Percentiles rank a stretch among this genome's conserved stretches.
Evolutionary conservation across 192 early-diverging fungal species (phyloP).

Genomic region (Haplosporangium gracile): DNA sequence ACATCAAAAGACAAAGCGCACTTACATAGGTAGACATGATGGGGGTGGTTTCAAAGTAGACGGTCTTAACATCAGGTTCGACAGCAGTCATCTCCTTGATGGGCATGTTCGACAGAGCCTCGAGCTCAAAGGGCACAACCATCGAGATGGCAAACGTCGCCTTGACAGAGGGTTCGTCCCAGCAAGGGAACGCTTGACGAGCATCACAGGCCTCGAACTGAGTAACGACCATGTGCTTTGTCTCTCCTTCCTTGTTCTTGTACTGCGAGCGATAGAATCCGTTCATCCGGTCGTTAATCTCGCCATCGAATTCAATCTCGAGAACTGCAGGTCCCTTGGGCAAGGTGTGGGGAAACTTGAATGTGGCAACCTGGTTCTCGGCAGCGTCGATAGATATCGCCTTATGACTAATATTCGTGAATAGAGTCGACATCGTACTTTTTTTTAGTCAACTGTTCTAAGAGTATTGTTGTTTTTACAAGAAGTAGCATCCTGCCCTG

Average conservation of each 20-base stretch:
- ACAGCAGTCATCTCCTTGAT: constrained; percentile 65
- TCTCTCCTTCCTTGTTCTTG: constrained; percentile 64
- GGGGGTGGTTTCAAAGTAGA: constrained; percentile 80
- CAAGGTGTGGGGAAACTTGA: constrained; percentile 68
- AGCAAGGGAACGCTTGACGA: constrained; percentile 81
- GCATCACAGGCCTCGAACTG: constrained; percentile 86
- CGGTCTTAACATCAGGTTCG: constrained; percentile 62
- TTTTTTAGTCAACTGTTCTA: background rate
- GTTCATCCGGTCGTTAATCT: constrained; percentile 74
- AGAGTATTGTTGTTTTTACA: background rate
- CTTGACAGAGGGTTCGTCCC: constrained; percentile 85
- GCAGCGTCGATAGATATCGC: constrained; percentile 55
- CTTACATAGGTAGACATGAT: constrained; percentile 87
- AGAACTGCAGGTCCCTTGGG: constrained; percentile 54
- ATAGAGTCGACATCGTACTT: background rate
- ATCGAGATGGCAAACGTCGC: constrained; percentile 82
- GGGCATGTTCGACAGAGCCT: constrained; percentile 85
- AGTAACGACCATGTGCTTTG: constrained; percentile 75
- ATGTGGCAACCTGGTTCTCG: constrained; percentile 56
- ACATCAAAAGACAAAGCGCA: constrained; percentile 4
- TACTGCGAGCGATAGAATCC: constrained; percentile 86
- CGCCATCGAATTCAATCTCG: constrained; percentile 49
- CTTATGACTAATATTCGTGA: constrained; percentile 51
- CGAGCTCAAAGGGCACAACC: constrained; percentile 66
- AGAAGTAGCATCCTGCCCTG: background rate